A percentile compares a stretch with the other conserved stretches of the same genome.
These are phyloP conservation scores for Hypoxylon sp. DNA, from an alignment of 2,329 filamentous ascomycete genomes.

Conservation along the genomic window DNA sequence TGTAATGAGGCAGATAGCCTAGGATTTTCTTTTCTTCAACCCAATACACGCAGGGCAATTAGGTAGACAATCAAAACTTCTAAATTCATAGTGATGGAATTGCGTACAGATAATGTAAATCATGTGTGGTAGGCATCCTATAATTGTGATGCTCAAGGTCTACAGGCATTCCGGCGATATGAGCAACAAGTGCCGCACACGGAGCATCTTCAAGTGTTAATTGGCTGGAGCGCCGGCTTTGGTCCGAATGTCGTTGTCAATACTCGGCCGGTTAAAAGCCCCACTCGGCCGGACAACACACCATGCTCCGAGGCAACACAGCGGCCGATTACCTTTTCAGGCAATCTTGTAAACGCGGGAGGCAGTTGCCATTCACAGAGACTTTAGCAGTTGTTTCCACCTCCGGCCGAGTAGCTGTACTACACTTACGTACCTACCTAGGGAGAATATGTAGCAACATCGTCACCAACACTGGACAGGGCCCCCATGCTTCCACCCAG, in stretches of 20 bases:
- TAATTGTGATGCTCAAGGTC: not conserved
- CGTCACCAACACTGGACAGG: no score
- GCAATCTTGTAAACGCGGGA: not conserved
- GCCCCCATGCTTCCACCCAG: no score
- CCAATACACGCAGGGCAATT: no score
- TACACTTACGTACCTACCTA: no score
- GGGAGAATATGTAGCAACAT: no score
- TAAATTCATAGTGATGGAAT: not conserved
- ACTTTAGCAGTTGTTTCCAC: not conserved
- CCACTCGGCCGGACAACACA: not conserved
- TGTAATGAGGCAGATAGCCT: no score
- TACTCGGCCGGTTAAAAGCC: not conserved
- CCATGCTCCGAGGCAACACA: not conserved
- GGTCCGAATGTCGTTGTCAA: not conserved
- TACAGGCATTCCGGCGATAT: not conserved
- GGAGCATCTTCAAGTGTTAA: not conserved
- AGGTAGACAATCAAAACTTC: no score
- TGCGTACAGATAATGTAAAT: not conserved
- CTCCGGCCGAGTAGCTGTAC: not conserved
- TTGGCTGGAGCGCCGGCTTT: conserved; percentile 5
- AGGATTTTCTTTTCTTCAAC: no score
- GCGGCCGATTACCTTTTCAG: not conserved
- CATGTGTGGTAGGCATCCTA: not conserved
- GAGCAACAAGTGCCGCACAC: not conserved
- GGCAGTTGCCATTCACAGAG: not conserved